Evolutionary conservation across 1,139 yeast species (phyloP), one percentile per base, ranked within the genome.

Genomic region (Geotrichum klebahnii): DNA sequence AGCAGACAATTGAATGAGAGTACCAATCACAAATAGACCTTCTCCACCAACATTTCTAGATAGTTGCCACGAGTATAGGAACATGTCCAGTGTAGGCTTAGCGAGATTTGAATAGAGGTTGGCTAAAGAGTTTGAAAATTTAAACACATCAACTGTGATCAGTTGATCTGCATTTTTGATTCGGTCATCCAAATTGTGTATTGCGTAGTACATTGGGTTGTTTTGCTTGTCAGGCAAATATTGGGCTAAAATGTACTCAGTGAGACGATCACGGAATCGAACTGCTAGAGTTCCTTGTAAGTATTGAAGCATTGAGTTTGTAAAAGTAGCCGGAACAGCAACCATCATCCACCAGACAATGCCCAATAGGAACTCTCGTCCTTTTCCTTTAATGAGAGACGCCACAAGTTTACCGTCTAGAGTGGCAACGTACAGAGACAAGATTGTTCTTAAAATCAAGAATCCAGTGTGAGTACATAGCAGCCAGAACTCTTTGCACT

Each of bases 371-470:
- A 90, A 90, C 45, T 74, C 75, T 45, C 73, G 73, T 51, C 89
- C 84, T 48, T 77, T 75, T 55, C 84, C 88, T 38, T 84, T 78
- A 31, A 90, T 88, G 56, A 90, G 74, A 1, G 89, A 81, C 0
- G 96, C 89, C 3, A 90, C 96, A 49, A 90, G 72, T 61, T 76
- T 74, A 59, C 97, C 97, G 66, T 90, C 97, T 54, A 90, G 73
- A 16, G 84, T 80, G 3, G 97, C 97, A 20, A 89, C 94, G 61
- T 82, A 81, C 47, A 90, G 75, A 1, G 96, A 84, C 35, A 90
- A 70, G 35, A 83, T 67, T 0, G 96, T 94, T 57, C 96, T 76
- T 3, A 77, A 60, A 2, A 86, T 77, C 47, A 89, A 72, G 23
- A 88, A 72, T 0, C 73, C 66, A 5, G 89, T 67, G 65, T 90